phyloP scores from a whole-genome alignment of 2,329 filamentous ascomycete genomes.

The Sphaerulina populicola region DNA sequence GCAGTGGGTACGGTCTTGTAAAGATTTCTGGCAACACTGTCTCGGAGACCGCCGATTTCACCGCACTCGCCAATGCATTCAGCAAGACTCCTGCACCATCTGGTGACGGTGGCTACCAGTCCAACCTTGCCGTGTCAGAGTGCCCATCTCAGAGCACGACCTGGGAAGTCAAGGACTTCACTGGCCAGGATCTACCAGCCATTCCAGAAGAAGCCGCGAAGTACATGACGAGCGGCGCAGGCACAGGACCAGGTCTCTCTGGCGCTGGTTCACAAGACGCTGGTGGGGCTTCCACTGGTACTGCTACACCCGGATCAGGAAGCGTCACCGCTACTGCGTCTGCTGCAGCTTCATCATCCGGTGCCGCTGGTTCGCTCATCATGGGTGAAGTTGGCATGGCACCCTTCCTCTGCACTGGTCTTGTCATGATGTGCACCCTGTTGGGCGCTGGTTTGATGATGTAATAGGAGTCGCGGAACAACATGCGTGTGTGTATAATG shows the following conservation, averaged over 20 bases:
- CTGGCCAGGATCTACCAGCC: slow-evolving; percentile 45
- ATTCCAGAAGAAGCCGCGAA: slow-evolving; percentile 49
- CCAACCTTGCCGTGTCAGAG: slow-evolving; percentile 43
- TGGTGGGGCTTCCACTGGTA: slow-evolving; percentile 43
- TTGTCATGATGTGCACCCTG: slow-evolving; percentile 46
- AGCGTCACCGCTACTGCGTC: slow-evolving; percentile 36
- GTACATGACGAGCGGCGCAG: slow-evolving; percentile 52
- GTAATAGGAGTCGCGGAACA: neutral
- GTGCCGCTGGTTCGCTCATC: slow-evolving; percentile 36
- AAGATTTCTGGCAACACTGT: slow-evolving; percentile 47
- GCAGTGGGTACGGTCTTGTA: slow-evolving; percentile 73
- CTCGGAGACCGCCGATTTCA: slow-evolving; percentile 55
- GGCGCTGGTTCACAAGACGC: slow-evolving; percentile 51
- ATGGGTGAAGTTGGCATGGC: slow-evolving; percentile 42
- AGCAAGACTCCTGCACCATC: slow-evolving; percentile 43
- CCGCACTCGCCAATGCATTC: slow-evolving; percentile 46
- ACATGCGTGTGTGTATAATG: neutral
- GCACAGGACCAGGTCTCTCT: slow-evolving; percentile 48
- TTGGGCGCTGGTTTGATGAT: slow-evolving; percentile 43
- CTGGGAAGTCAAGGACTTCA: slow-evolving; percentile 48
- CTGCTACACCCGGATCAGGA: slow-evolving; percentile 45
- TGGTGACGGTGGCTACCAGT: slow-evolving; percentile 54
- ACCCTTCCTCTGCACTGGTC: slow-evolving; percentile 45
- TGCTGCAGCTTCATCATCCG: slow-evolving; percentile 30
- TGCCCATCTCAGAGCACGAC: slow-evolving; percentile 48